Evolutionary conservation across 805 yeast genomes (phyloP).

Genomic region (Teunomyces aglyptinius): DNA sequence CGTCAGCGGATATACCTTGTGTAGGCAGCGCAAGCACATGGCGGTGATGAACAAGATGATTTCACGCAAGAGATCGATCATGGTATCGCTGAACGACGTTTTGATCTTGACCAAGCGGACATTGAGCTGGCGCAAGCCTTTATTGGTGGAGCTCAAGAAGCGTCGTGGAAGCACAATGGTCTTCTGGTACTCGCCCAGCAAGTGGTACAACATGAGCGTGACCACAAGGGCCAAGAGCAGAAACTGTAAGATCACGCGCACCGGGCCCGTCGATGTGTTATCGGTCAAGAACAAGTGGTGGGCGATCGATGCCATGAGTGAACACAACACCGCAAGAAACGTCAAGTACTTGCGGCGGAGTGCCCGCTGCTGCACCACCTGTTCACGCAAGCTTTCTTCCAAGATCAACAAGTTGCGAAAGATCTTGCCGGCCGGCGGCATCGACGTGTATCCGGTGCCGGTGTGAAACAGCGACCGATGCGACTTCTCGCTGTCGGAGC

Average conservation of each 20-base stretch:
- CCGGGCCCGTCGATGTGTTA: conserved; percentile 25
- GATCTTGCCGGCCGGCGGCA: conserved; percentile 63
- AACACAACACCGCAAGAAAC: conserved; percentile 44
- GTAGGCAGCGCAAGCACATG: conserved; percentile 29
- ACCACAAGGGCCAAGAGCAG: conserved; percentile 59
- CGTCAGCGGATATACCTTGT: conserved; percentile 34
- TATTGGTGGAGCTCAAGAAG: conserved; percentile 79
- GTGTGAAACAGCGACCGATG: conserved; percentile 15
- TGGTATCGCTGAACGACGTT: conserved; percentile 30
- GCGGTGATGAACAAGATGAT: conserved; percentile 30
- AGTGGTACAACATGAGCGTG: conserved; percentile 71
- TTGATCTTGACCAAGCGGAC: conserved; percentile 67
- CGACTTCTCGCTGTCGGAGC: conserved; percentile 20
- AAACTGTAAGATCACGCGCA: conserved; percentile 47
- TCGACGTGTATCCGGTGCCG: conserved; percentile 16
- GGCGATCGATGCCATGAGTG: conserved; percentile 38
- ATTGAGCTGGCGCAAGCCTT: conserved; percentile 83
- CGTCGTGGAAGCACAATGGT: conserved; percentile 80
- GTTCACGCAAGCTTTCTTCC: conserved; percentile 83
- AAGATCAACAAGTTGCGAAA: conserved; percentile 78
- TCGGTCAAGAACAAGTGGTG: conserved; percentile 37
- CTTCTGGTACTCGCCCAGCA: conserved; percentile 86
- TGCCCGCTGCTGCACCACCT: conserved; percentile 67
- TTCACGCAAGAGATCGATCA: conserved; percentile 38
- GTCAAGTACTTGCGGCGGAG: conserved; percentile 62